phyloP scores from a whole-genome alignment of 352 stramenopile genomes.

The Pythium catenulatum region DNA sequence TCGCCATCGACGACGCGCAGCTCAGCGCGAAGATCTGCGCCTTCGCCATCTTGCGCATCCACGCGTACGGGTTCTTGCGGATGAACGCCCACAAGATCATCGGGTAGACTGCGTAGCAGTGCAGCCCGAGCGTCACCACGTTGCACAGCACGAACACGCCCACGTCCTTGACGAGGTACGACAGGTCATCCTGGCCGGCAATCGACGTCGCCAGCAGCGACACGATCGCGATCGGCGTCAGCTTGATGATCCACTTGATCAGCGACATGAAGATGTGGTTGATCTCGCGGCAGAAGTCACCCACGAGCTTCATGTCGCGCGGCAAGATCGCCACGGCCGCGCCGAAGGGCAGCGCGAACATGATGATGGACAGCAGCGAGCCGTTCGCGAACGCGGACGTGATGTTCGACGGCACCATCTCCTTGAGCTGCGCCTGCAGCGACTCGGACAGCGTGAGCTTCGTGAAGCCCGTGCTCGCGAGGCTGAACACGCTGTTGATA shows the following conservation, averaged over 20 bases:
- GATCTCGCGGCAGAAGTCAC: constrained; percentile 60
- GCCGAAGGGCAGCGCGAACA: constrained; percentile 65
- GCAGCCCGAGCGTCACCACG: constrained; percentile 38
- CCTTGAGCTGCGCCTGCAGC: constrained; percentile 50
- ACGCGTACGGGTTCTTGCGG: constrained; percentile 58
- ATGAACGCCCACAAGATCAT: constrained; percentile 54
- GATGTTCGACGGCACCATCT: constrained; percentile 61
- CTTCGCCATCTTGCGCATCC: constrained; percentile 57
- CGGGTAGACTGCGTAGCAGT: constrained; percentile 66
- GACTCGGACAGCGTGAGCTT: constrained; percentile 34
- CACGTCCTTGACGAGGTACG: too few relatives aligned
- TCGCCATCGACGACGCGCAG: constrained; percentile 67
- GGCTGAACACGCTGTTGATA: constrained; percentile 51
- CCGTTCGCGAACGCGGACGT: constrained; percentile 60
- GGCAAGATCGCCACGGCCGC: constrained; percentile 51
- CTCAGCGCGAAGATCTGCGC: constrained; percentile 65
- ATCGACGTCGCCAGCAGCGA: constrained; percentile 66
- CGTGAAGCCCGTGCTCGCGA: background rate
- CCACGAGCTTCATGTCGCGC: constrained; percentile 35
- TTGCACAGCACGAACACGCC: constrained; percentile 54
- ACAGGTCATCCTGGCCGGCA: constrained; percentile 37
- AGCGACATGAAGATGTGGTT: constrained; percentile 67
- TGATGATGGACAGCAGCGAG: constrained; percentile 64
- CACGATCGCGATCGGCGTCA: constrained; percentile 66
- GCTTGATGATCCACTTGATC: constrained; percentile 66